phyloP scores from a whole-genome alignment of 2,329 filamentous ascomycete genomes.

The Sclerotinia subarctica region DNA sequence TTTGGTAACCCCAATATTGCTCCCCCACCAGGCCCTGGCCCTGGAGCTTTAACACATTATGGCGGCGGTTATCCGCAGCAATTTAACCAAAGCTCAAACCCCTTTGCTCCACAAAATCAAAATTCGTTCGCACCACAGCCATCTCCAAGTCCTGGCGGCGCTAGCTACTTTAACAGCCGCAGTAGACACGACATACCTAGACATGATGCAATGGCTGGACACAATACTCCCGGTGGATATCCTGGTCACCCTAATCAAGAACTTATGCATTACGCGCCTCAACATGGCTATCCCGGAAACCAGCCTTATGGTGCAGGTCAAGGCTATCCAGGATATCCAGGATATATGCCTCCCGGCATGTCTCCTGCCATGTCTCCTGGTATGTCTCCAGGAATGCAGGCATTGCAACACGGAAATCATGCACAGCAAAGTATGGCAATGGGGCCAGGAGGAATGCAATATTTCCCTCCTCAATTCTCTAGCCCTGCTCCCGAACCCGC shows the following conservation, averaged over 20 bases:
- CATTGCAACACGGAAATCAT: slow-evolving; percentile 13
- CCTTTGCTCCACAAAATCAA: slow-evolving; percentile 11
- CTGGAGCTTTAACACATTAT: slow-evolving; percentile 37
- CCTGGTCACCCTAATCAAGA: slow-evolving; percentile 32
- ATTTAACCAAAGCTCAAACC: slow-evolving; percentile 20
- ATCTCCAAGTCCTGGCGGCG: slow-evolving; percentile 33
- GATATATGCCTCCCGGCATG: slow-evolving; percentile 25
- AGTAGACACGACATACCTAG: slow-evolving; percentile 43
- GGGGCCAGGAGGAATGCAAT: slow-evolving; percentile 23
- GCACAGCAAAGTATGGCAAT: slow-evolving; percentile 17
- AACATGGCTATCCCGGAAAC: slow-evolving; percentile 21
- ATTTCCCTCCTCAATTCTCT: slow-evolving; percentile 31
- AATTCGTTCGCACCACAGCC: slow-evolving; percentile 37
- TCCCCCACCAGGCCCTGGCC: slow-evolving; percentile 22
- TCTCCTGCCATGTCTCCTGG: slow-evolving; percentile 18
- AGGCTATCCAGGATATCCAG: slow-evolving; percentile 31
- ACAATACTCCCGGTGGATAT: slow-evolving; percentile 28
- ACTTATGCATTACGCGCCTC: slow-evolving; percentile 37
- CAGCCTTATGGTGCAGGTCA: slow-evolving; percentile 13
- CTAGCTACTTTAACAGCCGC: slow-evolving; percentile 35
- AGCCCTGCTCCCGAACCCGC: slow-evolving; percentile 30
- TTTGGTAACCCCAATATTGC: slow-evolving; percentile 26
- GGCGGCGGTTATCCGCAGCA: slow-evolving; percentile 32
- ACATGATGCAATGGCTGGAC: slow-evolving; percentile 41
- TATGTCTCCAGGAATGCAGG: slow-evolving; percentile 11